Base-by-base conservation (phyloP, 352 stramenopile species). In the Pythium oligandrum region DNA sequence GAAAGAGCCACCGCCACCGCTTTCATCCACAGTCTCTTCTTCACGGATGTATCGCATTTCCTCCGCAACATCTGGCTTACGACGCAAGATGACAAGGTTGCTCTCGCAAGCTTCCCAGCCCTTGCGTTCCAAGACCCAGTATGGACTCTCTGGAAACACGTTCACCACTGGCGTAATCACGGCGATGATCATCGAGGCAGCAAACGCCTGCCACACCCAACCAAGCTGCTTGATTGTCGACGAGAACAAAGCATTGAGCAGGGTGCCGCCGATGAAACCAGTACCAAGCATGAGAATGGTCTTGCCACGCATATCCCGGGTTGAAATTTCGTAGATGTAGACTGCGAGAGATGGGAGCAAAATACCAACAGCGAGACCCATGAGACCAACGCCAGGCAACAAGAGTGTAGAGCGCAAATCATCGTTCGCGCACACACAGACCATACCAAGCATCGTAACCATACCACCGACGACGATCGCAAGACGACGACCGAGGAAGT, bases 271-370 rank as follows among this genome's bases (percentile, higher is more conserved):
- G 32, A 88, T 70, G 44, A 88, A 86, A 9, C 81, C 81, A 7
- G 82, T 62, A 31, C 77, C 76, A 3, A 92, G 59, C 4, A 90
- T 44, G 40, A 92, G 59, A 32, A 92, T 73, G 17, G 75, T 71
- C 47, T 89, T 89, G 44, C 72, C 76, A 33, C 81, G 78, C 75
- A 90, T 78, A 3, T 92, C 81, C 49, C 75, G 77, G 11, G 81
- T 88, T 43, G 81, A 86, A 48, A 92, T 92, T 43, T 92, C 81
- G 48, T 65, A 92, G 48, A 88, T 88, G 66, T 92, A 92, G 43
- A 88, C 70, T 1, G 76, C 65, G 26, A 92, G 53, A 9, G 78
- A 83, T 4, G 79, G 81, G n/a, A 90, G 48, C 26, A 92, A 51
- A 31, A 92, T 71, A 40, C 81, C 81, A 35, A 86, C 66, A 0